phyloP scores from a whole-genome alignment of 768 basidiomycete genomes.

The Suillus alpinus region DNA sequence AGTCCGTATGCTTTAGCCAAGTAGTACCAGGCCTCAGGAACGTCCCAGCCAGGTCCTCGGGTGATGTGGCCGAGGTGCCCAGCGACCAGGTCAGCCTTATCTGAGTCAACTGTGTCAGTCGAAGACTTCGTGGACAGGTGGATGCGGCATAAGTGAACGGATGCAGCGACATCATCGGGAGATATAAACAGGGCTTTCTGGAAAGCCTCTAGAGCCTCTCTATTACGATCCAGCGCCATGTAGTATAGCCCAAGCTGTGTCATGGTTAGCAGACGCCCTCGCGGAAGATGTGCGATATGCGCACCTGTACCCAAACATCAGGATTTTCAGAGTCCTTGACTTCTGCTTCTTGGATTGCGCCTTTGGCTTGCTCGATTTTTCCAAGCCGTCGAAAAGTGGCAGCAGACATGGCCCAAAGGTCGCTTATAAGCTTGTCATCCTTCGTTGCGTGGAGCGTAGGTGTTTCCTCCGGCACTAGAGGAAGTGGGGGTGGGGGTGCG shows the following conservation, averaged over 20 bases:
- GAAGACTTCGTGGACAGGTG: conserved; percentile 47
- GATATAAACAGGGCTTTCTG: conserved; percentile 86
- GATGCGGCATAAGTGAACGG: conserved; percentile 73
- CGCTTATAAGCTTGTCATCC: conserved; percentile 68
- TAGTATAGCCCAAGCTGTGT: conserved; percentile 76
- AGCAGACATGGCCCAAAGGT: conserved; percentile 92
- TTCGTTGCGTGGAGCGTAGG: conserved; percentile 43
- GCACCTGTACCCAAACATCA: conserved; percentile 92
- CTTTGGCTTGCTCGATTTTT: conserved; percentile 86
- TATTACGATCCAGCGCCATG: conserved; percentile 51
- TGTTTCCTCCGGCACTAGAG: conserved; percentile 34
- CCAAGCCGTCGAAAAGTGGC: conserved; percentile 90
- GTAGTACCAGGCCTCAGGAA: conserved; percentile 93
- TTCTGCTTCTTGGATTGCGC: conserved; percentile 94
- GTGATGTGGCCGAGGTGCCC: conserved; percentile 77
- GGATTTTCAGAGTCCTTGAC: conserved; percentile 82
- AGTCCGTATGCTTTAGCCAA: conserved; percentile 78
- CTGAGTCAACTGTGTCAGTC: conserved; percentile 20
- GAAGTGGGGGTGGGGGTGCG: conserved; percentile 29
- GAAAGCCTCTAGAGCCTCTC: conserved; percentile 71
- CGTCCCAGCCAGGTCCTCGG: conserved; percentile 82
- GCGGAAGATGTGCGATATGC: conserved; percentile 16
- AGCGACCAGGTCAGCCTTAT: conserved; percentile 77
- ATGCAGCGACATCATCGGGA: conserved; percentile 75
- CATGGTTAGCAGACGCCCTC: not conserved